phyloP scores from a whole-genome alignment of 345 rosid species.

The Camelina hispida region DNA sequence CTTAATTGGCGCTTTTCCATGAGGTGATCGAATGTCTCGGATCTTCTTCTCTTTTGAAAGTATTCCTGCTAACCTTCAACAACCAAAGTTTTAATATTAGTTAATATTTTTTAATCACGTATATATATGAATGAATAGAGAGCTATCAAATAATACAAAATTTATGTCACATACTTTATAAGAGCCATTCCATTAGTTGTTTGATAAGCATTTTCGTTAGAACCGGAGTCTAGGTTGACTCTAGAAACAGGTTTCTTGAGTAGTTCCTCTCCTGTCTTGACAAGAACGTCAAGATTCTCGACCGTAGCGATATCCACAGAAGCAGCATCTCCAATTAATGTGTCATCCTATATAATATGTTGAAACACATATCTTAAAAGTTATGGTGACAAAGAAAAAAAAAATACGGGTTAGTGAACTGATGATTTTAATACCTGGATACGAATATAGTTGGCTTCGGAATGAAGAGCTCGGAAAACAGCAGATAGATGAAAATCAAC shows the following conservation, averaged over 20 bases:
- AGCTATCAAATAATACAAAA: neutral
- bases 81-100: neutral
- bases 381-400: neutral
- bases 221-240: slow-evolving; percentile 59
- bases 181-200: slow-evolving; percentile 39
- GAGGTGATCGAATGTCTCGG: neutral
- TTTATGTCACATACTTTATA: slow-evolving; percentile 31
- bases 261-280: slow-evolving; percentile 55
- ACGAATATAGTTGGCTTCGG: slow-evolving; percentile 49
- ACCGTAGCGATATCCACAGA: slow-evolving; percentile 62
- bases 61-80: slow-evolving; percentile 13
- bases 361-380: neutral
- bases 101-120: neutral
- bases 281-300: slow-evolving; percentile 53
- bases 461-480: slow-evolving; percentile 56
- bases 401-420: neutral
- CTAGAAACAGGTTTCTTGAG: slow-evolving; percentile 56
- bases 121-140: neutral
- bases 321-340: slow-evolving; percentile 46
- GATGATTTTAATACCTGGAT: slow-evolving; percentile 38
- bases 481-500: slow-evolving; percentile 61
- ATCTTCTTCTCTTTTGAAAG: slow-evolving; percentile 11
- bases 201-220: slow-evolving; percentile 33
- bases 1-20: neutral
- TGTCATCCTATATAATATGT: slow-evolving; percentile 51